Percentiles rank a stretch among this genome's conserved stretches.
Conservation (phyloP, 805 yeast genomes). For the Ogataea saltuana region DNA sequence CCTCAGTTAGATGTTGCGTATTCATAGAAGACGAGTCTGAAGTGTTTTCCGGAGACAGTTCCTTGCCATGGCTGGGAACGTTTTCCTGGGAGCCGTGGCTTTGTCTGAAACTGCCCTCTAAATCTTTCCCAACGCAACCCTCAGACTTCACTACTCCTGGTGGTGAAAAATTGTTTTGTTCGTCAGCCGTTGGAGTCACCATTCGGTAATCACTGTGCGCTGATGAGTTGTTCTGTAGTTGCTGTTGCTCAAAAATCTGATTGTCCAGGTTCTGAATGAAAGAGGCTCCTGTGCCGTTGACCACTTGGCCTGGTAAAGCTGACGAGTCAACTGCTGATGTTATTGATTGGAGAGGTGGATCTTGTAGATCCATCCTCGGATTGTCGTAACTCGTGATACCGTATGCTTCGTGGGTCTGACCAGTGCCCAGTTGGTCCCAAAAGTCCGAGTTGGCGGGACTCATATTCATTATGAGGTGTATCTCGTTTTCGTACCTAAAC, state of each 20-base stretch:
- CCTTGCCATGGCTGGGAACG: background rate
- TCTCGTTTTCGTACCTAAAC: too few species aligned
- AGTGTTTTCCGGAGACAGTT: background rate
- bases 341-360: background rate
- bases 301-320: background rate
- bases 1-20: conserved; percentile 25
- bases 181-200: too few species aligned
- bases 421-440: conserved; percentile 12
- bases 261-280: conserved; percentile 1
- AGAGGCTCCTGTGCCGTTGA: background rate
- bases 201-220: background rate
- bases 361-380: background rate
- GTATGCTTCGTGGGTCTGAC: conserved; percentile 2
- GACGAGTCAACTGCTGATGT: background rate
- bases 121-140: too few species aligned
- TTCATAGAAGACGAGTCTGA: conserved; percentile 8
- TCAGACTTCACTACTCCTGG: too few species aligned
- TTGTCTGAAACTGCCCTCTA: background rate
- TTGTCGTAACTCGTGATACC: conserved; percentile 1
- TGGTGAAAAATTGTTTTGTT: too few species aligned
- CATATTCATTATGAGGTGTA: conserved; percentile 12
- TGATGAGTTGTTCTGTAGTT: conserved; percentile 13
- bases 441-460: conserved; percentile 10
- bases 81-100: background rate
- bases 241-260: conserved; percentile 20